A percentile compares a stretch with the other conserved stretches of the same genome.
These are phyloP conservation scores for Tuber magnatum DNA, from an alignment of 495 filamentous ascomycete species.

Conservation along the genomic window DNA sequence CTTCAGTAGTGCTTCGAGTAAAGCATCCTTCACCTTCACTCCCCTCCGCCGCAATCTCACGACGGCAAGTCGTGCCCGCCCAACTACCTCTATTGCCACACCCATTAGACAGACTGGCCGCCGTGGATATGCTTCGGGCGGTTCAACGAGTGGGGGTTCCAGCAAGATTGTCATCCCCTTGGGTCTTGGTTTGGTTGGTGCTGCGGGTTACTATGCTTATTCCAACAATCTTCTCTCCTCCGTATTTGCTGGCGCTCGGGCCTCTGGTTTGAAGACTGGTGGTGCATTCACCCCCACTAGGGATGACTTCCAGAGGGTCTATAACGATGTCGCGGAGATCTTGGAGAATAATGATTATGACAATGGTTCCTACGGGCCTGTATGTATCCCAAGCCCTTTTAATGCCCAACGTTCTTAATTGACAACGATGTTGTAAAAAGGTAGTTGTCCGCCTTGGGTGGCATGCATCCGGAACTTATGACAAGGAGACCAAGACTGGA, in stretches of 20 bases:
- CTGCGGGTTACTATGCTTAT: slow-evolving; percentile 66
- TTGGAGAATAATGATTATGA: slow-evolving; percentile 92
- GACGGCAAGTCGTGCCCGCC: slow-evolving; percentile 43
- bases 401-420: slow-evolving; percentile 2
- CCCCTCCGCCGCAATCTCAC: slow-evolving; percentile 33
- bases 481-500: slow-evolving; percentile 79
- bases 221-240: slow-evolving; percentile 49
- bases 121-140: slow-evolving; percentile 62
- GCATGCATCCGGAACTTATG: slow-evolving; percentile 84
- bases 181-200: slow-evolving; percentile 56
- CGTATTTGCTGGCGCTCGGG: slow-evolving; percentile 25
- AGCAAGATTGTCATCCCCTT: slow-evolving; percentile 52
- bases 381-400: slow-evolving; percentile 42
- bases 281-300: slow-evolving; percentile 65
- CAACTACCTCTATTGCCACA: slow-evolving; percentile 44
- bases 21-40: slow-evolving; percentile 16
- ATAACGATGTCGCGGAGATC: slow-evolving; percentile 71
- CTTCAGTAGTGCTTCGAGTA: slow-evolving; percentile 45
- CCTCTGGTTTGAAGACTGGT: slow-evolving; percentile 45
- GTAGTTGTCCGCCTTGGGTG: slow-evolving; percentile 75
- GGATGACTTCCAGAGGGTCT: slow-evolving; percentile 92
- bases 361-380: slow-evolving; percentile 91
- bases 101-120: slow-evolving; percentile 49
- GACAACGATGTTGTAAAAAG: slow-evolving; percentile 46
- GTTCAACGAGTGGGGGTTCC: slow-evolving; percentile 48